These are phyloP conservation scores for Tolypocladium ovalisporum DNA, from an alignment of 2,329 filamentous ascomycete species.

Conservation along the genomic window DNA sequence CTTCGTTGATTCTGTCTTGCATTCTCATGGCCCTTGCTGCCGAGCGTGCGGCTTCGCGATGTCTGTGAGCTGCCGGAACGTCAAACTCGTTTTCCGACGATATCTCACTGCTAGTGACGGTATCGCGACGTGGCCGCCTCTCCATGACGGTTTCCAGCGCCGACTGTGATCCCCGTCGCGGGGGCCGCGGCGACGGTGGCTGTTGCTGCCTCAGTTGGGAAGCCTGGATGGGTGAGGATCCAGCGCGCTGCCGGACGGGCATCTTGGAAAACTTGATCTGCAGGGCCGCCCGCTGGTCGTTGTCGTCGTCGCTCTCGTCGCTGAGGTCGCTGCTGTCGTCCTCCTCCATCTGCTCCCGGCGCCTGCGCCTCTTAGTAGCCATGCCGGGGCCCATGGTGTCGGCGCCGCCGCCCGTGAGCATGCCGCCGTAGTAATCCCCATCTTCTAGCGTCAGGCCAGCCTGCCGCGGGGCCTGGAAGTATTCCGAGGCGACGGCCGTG, in stretches of 20 bases:
- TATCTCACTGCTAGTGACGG: constrained; percentile 72
- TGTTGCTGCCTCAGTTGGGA: constrained; percentile 52
- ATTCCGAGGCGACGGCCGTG: constrained; percentile 70
- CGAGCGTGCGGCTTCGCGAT: constrained; percentile 49
- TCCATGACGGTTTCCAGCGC: constrained; percentile 60
- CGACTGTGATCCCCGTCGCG: constrained; percentile 58
- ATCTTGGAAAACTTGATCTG: constrained; percentile 96
- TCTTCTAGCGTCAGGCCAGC: constrained; percentile 55
- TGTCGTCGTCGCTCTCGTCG: constrained; percentile 74
- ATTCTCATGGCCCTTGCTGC: constrained; percentile 31
- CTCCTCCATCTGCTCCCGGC: constrained; percentile 68
- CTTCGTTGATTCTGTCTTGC: constrained; percentile 27
- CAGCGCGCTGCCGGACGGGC: constrained; percentile 76
- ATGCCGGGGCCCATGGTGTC: constrained; percentile 60
- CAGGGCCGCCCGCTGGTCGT: constrained; percentile 65
- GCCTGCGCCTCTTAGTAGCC: constrained; percentile 53
- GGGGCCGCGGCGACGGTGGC: constrained; percentile 36
- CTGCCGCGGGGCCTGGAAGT: constrained; percentile 63
- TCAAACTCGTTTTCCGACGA: constrained; percentile 76
- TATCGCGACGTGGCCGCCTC: constrained; percentile 54
- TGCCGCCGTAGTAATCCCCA: constrained; percentile 61
- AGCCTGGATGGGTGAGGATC: constrained; percentile 73
- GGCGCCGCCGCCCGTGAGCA: constrained; percentile 56
- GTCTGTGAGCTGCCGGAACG: constrained; percentile 51
- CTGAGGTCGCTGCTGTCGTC: constrained; percentile 78